Evolutionary conservation across 2,329 filamentous ascomycete species (phyloP), one percentile per base, ranked within the genome.

Genomic region (Pestalotiopsis sp.): DNA sequence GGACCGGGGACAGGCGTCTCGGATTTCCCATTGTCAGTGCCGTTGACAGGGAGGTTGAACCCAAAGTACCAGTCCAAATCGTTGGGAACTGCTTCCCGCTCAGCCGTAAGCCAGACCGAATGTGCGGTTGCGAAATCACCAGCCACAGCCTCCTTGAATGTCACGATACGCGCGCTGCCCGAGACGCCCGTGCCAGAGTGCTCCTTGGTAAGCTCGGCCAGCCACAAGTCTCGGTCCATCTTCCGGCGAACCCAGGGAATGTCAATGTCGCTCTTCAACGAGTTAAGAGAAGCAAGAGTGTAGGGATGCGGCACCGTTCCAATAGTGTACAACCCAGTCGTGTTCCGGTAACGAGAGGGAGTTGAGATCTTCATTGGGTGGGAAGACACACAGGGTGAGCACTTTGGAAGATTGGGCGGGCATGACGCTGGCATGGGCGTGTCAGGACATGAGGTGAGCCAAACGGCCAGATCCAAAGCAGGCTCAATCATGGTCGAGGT

Each of bases 271-370:
- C 89, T 85, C 56, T 88, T 85, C 68, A 89, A 86, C 71, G 89
- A 86, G 69, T 89, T 86, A 20, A 98, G 83, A 13, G 90, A 88
- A 66, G 90, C 87, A 57, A 94, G 85, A 1, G 95, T 98, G 83
- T 94, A 97, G 0, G 96, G 96, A 78, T 99, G 96, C 0, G 95
- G 95, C 13, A 98, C 91, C 0, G 91, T 93, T 69, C 92, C 94
- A 71, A 99, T 93, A 2, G 92, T 94, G 82, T 94, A 98, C 17
- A 92, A 78, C 1, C 84, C 85, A 14, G 91, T 90, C 4, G 86
- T 87, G 79, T 98, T 97, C 67, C 87, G 87, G 79, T 93, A 96
- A 20, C 86, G 82, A 3, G 87, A 81, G 2, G 90, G 88, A 0
- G 90, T 91, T n/a, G 85, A 84, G 72, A 97, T 87, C 65, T 87